Percentiles rank a stretch among this genome's conserved stretches.
phyloP scores from a whole-genome alignment of 257 asterid species.

The Mentha longifolia region DNA sequence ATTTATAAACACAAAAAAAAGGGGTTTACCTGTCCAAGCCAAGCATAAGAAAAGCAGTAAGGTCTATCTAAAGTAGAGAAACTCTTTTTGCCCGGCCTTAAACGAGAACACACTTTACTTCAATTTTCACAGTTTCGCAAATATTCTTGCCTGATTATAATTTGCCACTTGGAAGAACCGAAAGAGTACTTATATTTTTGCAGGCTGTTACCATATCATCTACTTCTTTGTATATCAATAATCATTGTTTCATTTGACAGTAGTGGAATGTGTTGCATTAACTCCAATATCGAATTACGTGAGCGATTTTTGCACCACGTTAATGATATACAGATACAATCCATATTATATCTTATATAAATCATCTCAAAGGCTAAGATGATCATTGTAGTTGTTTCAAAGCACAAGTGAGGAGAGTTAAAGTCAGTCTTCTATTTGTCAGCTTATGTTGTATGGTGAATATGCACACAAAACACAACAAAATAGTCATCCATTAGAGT shows the following conservation, averaged over 20 bases:
- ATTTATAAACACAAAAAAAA: neutral
- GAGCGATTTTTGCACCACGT: neutral
- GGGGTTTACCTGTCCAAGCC: neutral
- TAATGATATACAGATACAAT: neutral
- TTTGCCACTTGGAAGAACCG: neutral
- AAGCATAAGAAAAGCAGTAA: constrained; percentile 1
- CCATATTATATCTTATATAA: constrained; percentile 16
- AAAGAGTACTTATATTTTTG: neutral
- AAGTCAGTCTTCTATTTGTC: neutral
- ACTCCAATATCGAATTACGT: constrained; percentile 1
- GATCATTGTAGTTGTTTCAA: neutral
- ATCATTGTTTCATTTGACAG: neutral
- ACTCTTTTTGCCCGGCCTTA: constrained; percentile 9
- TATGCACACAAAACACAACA: constrained; percentile 7
- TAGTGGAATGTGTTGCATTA: neutral
- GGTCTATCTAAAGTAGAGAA: constrained; percentile 21
- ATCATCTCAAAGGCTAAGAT: too few relatives aligned
- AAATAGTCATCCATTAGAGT: constrained; percentile 12
- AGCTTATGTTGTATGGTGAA: constrained; percentile 1
- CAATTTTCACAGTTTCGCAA: neutral
- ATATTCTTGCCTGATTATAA: neutral
- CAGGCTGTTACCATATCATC: constrained; percentile 2
- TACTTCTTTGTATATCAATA: neutral
- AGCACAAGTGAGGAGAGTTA: neutral
- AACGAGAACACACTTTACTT: constrained; percentile 6